These are phyloP conservation scores for Arabidopsis hybrid DNA, from an alignment of 441 rosid species.

Conservation along the genomic window DNA sequence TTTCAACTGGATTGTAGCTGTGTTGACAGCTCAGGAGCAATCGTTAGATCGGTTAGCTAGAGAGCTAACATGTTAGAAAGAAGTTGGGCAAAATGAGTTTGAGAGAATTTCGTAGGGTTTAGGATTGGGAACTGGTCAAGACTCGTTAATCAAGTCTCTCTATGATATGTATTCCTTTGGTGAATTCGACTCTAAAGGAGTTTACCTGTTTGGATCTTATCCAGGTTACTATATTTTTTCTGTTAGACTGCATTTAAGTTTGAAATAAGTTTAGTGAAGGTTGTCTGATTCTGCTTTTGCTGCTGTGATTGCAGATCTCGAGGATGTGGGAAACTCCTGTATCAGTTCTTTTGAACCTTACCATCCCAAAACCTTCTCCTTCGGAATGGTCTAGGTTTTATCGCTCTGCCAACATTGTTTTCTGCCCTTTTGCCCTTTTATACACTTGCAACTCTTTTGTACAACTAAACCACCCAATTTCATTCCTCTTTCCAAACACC, in stretches of 20 bases:
- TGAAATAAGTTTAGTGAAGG: background rate
- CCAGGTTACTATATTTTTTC: slow-evolving; percentile 7
- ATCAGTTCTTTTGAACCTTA: slow-evolving; percentile 67
- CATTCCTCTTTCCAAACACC: slow-evolving; percentile 72
- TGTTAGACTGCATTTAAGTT: slow-evolving; percentile 13
- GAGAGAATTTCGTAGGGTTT: slow-evolving; percentile 3
- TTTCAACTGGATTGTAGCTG: slow-evolving; percentile 2
- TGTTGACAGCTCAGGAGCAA: background rate
- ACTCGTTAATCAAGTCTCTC: slow-evolving; percentile 21
- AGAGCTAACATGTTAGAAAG: slow-evolving; percentile 17
- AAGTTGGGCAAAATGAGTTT: slow-evolving; percentile 10
- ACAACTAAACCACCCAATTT: slow-evolving; percentile 79
- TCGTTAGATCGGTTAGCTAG: background rate
- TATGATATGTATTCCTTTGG: slow-evolving; percentile 14
- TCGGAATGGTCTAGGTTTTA: slow-evolving; percentile 83
- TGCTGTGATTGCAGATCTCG: slow-evolving; percentile 61
- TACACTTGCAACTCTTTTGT: slow-evolving; percentile 83
- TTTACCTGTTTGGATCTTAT: slow-evolving; percentile 15
- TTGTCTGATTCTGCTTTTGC: slow-evolving; percentile 20
- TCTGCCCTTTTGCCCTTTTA: slow-evolving; percentile 81
- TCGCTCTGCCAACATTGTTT: slow-evolving; percentile 73
- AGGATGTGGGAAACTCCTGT: slow-evolving; percentile 81
- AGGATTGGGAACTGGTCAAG: background rate
- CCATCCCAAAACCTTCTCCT: slow-evolving; percentile 84
- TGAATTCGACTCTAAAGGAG: background rate